phyloP scores from a whole-genome alignment of 768 basidiomycete species.

The Cyclocybe aegerita region DNA sequence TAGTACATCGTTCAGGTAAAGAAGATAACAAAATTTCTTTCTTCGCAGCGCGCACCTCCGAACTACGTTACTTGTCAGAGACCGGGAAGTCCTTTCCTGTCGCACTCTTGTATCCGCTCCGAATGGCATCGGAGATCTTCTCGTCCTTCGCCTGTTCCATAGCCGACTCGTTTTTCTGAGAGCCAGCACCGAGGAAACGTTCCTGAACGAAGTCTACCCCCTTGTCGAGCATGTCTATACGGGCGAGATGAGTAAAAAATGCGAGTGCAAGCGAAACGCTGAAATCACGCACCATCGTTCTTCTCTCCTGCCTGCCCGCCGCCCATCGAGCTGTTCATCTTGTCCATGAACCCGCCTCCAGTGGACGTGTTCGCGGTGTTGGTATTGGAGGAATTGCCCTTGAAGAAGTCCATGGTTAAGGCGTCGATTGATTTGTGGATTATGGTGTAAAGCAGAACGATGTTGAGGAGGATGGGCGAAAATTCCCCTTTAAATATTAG shows the following conservation, averaged over 20 bases:
- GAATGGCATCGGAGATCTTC: constrained; percentile 39
- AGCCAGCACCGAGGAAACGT: constrained; percentile 31
- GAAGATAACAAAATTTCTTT: too few species aligned
- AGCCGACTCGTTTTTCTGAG: constrained; percentile 42
- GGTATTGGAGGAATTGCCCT: constrained; percentile 5
- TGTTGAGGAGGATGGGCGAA: too few species aligned
- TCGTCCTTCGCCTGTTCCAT: constrained; percentile 43
- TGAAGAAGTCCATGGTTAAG: constrained; percentile 18
- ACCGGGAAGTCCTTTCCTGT: constrained; percentile 39
- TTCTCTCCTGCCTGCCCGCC: constrained; percentile 32
- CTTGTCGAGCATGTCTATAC: constrained; percentile 37
- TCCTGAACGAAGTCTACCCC: constrained; percentile 43
- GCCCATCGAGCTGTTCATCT: constrained; percentile 27
- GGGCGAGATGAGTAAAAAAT: not conserved
- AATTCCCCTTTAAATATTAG: too few species aligned
- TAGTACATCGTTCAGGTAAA: too few species aligned
- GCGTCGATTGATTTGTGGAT: not conserved
- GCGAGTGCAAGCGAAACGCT: not conserved
- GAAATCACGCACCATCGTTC: constrained; percentile 30
- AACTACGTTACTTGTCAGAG: constrained; percentile 23
- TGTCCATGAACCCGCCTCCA: constrained; percentile 28
- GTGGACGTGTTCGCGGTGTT: constrained; percentile 3
- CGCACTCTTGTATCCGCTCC: constrained; percentile 29
- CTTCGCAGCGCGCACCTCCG: too few species aligned
- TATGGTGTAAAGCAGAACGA: too few species aligned